phyloP scores from a whole-genome alignment of 306 rosid genomes.

The Sesbania bispinosa region DNA sequence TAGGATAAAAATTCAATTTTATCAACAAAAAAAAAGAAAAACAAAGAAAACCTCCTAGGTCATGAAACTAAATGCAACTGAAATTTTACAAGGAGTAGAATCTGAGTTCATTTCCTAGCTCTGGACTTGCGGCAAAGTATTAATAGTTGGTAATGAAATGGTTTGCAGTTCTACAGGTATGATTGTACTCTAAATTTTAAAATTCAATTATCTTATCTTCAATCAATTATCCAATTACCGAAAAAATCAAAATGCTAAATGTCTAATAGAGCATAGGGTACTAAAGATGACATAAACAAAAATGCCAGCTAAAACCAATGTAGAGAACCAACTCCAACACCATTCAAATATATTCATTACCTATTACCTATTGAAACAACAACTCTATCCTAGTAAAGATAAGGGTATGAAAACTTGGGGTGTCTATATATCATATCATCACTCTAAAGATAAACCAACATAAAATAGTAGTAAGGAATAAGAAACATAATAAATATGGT shows the following conservation, averaged over 20 bases:
- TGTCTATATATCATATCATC: no score
- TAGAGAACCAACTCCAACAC: background rate
- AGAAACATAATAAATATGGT: background rate
- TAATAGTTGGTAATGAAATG: background rate
- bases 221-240: background rate
- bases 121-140: background rate
- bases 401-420: no score
- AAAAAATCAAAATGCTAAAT: background rate
- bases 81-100: slow-evolving; percentile 8
- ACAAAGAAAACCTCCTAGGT: background rate
- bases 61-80: background rate
- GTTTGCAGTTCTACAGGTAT: background rate
- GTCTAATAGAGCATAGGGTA: background rate
- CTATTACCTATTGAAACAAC: background rate
- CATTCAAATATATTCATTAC: background rate
- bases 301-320: background rate
- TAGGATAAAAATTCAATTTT: no score
- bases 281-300: background rate
- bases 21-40: no score
- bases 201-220: no score
- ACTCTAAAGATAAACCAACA: no score
- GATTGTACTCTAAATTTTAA: no score
- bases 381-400: background rate
- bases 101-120: background rate
- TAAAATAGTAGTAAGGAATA: no score